These are phyloP conservation scores for Trichoderma cornu-damae DNA, from an alignment of 2,329 filamentous ascomycete species.

Conservation along the genomic window DNA sequence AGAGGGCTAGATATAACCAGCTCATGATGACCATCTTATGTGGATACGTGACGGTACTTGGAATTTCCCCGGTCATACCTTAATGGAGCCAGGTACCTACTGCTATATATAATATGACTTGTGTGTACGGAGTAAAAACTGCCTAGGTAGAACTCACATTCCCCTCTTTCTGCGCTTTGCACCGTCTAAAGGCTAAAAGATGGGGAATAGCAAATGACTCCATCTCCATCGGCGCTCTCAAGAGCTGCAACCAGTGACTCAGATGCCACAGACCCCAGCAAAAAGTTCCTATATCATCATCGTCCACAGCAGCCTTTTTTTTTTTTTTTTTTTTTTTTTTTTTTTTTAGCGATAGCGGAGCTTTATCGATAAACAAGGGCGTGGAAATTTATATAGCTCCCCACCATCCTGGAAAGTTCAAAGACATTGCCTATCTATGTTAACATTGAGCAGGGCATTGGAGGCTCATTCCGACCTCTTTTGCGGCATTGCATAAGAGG, in stretches of 20 bases:
- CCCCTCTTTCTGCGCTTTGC: background rate
- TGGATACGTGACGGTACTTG: background rate
- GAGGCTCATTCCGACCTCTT: background rate
- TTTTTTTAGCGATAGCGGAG: constrained; percentile 17
- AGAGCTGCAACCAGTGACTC: constrained; percentile 6
- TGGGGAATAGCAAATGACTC: background rate
- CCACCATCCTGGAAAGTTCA: background rate
- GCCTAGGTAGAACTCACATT: background rate
- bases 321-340: too few species aligned
- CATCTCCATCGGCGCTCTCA: background rate
- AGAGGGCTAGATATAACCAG: background rate
- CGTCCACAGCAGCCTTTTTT: constrained; percentile 1
- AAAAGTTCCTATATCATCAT: too few species aligned
- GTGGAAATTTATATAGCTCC: constrained; percentile 14
- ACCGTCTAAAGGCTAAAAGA: background rate
- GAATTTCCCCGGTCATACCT: too few species aligned
- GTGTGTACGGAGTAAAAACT: background rate
- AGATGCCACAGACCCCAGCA: background rate
- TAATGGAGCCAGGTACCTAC: too few species aligned
- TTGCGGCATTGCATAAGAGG: background rate
- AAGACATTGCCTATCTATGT: background rate
- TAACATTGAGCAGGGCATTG: background rate
- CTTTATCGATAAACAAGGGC: constrained; percentile 20
- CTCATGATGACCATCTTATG: background rate
- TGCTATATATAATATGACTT: too few species aligned